Evolutionary conservation across 2,329 filamentous ascomycete genomes (phyloP), one percentile per base, ranked within the genome.

Genomic region (Acarospora socialis): DNA sequence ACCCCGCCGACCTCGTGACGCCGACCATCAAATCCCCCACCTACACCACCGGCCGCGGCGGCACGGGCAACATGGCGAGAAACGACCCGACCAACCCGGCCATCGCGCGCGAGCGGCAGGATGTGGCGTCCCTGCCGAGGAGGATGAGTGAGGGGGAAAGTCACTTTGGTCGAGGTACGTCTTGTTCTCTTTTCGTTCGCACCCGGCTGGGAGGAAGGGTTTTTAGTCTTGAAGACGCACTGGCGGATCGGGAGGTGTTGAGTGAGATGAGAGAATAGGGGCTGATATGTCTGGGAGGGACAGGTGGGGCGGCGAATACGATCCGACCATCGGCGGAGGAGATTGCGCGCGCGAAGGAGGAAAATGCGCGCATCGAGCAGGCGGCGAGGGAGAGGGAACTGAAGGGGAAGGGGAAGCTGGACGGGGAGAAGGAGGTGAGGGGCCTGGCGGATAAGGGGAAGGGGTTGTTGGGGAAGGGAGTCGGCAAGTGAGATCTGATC

Each of bases 21-120:
- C 86, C 86, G 1, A 79, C 73, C 8, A 71, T 95, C 51, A 93
- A 92, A 60, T 70, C 70, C 28, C 61, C 79, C n/a, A 65, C 81
- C 43, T 84, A 87, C 50, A 93, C 86, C 13, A 94, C 86, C 3
- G 86, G 86, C 35, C 80, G 86, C 31, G 86, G 86, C 34, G 86
- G 86, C 39, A 76, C 71, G 4, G 84, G 84, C 38, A 93, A 92
- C 62, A 92, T 93, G 78, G 74, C 79, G 28, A 76, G 77, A 50
- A 73, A 72, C 40, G 77, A 90, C 46, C 73, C 77, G 3, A 59
- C 65, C 24, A 73, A 60, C 40, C 67, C 72, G 6, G 65, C 69
- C 40, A 50, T 81, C 51, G 82, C 86, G 21, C 77, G 86, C 41
- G 66, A 73, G 33, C 75, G 75, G 24, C 87, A 95, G 56, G 86